phyloP scores from a whole-genome alignment of 257 asterid genomes.

The Craterostigma plantagineum region DNA sequence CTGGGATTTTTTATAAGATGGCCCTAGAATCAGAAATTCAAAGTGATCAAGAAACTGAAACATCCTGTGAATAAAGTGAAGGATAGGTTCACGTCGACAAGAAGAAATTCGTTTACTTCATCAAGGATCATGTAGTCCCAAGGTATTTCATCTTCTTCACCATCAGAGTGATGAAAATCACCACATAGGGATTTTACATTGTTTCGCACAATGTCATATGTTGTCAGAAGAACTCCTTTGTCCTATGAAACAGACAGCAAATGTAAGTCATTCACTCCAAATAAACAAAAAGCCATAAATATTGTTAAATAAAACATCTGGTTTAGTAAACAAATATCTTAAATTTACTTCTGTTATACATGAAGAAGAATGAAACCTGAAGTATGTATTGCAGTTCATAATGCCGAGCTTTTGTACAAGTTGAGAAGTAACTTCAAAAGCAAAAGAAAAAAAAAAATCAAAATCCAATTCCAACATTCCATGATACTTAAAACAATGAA shows the following conservation, averaged over 20 bases:
- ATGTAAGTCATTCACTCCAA: slow-evolving; percentile 7
- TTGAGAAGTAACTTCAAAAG: slow-evolving; percentile 54
- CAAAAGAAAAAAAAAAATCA: too few species aligned
- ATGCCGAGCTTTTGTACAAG: slow-evolving; percentile 48
- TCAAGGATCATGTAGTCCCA: slow-evolving; percentile 97
- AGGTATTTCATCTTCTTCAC: slow-evolving; percentile 40
- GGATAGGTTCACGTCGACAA: not conserved
- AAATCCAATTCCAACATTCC: too few species aligned
- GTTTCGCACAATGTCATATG: slow-evolving; percentile 82
- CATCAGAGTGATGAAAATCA: slow-evolving; percentile 27
- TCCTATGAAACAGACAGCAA: slow-evolving; percentile 32
- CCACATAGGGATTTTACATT: slow-evolving; percentile 58
- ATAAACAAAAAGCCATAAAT: not conserved
- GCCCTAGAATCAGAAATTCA: slow-evolving; percentile 33
- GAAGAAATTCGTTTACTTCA: slow-evolving; percentile 32
- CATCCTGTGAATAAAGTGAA: too few species aligned
- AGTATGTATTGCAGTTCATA: slow-evolving; percentile 84
- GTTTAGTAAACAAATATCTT: not conserved
- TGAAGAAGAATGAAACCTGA: too few species aligned
- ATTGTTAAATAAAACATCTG: not conserved
- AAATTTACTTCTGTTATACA: too few species aligned
- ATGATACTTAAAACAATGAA: too few species aligned
- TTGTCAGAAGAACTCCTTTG: slow-evolving; percentile 79
- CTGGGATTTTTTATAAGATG: slow-evolving; percentile 95
- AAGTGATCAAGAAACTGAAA: slow-evolving; percentile 1